Percentiles rank a stretch among this genome's conserved stretches.
Evolutionary conservation across 306 rosid species (phyloP).

Genomic region (Heteromeles arbutifolia): DNA sequence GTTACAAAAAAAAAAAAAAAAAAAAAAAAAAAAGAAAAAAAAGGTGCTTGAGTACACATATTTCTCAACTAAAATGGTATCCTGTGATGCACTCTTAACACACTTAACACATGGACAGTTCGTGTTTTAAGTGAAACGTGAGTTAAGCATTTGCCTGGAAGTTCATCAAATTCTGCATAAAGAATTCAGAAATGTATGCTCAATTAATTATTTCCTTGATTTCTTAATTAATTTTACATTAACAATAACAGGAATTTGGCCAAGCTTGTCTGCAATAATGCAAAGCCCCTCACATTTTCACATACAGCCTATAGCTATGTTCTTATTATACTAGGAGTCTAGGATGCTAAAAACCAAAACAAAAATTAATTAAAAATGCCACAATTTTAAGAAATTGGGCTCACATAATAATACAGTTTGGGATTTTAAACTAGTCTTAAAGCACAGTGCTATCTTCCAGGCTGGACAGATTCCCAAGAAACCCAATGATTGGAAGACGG

Average conservation of each 20-base stretch:
- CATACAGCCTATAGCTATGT: not conserved
- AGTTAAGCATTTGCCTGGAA: not conserved
- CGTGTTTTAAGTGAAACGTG: too few relatives aligned
- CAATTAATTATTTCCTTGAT: not conserved
- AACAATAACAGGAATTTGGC: not conserved
- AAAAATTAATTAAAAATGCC: not conserved
- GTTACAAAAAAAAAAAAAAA: too few relatives aligned
- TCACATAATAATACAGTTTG: not conserved
- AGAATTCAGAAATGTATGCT: not conserved
- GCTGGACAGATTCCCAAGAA: conserved; percentile 30
- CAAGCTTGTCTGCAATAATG: not conserved
- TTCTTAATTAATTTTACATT: not conserved
- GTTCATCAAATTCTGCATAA: not conserved
- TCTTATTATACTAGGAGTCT: not conserved
- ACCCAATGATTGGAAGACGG: conserved; percentile 44
- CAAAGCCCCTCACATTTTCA: not conserved
- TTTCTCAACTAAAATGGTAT: not conserved
- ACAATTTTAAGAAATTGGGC: not conserved
- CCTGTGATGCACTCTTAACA: not conserved
- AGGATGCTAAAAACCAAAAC: not conserved
- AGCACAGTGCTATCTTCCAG: conserved; percentile 25
- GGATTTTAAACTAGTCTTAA: not conserved
- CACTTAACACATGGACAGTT: not conserved
- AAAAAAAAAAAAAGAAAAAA: too few relatives aligned
- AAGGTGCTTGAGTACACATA: not conserved